Base-by-base conservation (phyloP, 2,329 filamentous ascomycete genomes). In the Tolypocladium sp. region DNA sequence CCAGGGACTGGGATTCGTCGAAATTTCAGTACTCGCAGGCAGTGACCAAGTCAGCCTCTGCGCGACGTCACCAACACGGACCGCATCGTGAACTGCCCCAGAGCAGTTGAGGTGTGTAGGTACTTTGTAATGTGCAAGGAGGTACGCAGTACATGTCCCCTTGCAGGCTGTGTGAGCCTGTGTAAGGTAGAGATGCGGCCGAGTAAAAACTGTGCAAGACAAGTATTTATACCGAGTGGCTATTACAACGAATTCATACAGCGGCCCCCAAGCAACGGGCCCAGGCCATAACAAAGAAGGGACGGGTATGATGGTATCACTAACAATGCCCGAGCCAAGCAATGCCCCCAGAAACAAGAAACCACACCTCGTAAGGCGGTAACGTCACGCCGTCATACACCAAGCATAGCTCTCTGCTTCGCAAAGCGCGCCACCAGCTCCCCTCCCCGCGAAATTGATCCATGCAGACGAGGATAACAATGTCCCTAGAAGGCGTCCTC, bases 401-500 rank as follows among this genome's bases (percentile, higher is more conserved):
- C 53, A 55, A 61, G 58, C 58, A 61, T 49, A 38, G 56, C 25
- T 37, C 53, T 25, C 40, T 17, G 25, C 17, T 38, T 53, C 54
- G 13, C 15, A 44, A 54, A n/a, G 22, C 30, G 27, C 27, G 10
- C 41, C 30, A 8, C 7, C 20, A 8, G 27, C 33, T 33, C 15
- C 37, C 15, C 12, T 30, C 37, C 27, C 30, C 13, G 17, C 37
- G 25, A 40, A 30, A 25, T 15, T 9, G 42, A 35, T 13, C 30
- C 51, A 41, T 17, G 49, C 38, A 57, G 35, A 25, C 33, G 41
- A n/a, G 49, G 44, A 46, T 25, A 22, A 22, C 38, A 33, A n/a
- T n/a, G 53, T 52, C 41, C 58, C 72, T 77, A 87, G 64, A 87
- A 89, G 37, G 85, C 86, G 73, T 95, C 91, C 75, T 96, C 92